Percentiles rank a stretch among this genome's conserved stretches.
phyloP scores from a whole-genome alignment of 163 green algal species.

The Coccomyxa subellipsoidea region DNA sequence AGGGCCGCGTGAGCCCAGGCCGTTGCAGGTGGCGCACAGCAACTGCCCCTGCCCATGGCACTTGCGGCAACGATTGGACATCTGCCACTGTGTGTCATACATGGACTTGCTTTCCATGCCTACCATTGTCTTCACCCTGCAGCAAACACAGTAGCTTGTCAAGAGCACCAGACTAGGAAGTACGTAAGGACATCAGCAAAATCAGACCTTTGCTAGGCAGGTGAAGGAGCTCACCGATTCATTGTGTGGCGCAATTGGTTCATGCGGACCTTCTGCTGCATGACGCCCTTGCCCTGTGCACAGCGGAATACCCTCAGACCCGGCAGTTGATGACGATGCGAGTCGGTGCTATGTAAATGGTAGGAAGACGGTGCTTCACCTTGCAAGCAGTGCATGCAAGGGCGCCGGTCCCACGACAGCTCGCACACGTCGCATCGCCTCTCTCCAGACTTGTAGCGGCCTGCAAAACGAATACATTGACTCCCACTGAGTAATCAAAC shows the following conservation, averaged over 20 bases:
- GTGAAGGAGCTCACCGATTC: background rate
- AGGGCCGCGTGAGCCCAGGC: background rate
- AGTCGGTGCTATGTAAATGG: background rate
- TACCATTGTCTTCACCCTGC: background rate
- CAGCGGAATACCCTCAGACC: background rate
- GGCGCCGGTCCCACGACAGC: background rate
- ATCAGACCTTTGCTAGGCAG: background rate
- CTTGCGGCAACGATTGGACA: background rate
- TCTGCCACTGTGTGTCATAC: constrained; percentile 8
- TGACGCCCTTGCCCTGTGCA: background rate
- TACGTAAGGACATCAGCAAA: background rate
- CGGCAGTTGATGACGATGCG: background rate
- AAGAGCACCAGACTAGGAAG: no score
- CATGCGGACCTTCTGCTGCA: constrained; percentile 1
- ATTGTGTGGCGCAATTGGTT: background rate
- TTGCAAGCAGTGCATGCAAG: background rate
- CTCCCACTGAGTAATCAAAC: background rate
- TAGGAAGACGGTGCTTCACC: background rate
- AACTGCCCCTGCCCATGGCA: background rate
- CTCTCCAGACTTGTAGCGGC: background rate
- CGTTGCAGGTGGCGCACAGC: constrained; percentile 2
- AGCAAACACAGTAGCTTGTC: background rate
- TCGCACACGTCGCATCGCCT: background rate
- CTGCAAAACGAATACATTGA: background rate
- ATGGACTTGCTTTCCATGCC: background rate